Base-by-base conservation (phyloP, 2,329 filamentous ascomycete species). In the Penicillium olsonii region DNA sequence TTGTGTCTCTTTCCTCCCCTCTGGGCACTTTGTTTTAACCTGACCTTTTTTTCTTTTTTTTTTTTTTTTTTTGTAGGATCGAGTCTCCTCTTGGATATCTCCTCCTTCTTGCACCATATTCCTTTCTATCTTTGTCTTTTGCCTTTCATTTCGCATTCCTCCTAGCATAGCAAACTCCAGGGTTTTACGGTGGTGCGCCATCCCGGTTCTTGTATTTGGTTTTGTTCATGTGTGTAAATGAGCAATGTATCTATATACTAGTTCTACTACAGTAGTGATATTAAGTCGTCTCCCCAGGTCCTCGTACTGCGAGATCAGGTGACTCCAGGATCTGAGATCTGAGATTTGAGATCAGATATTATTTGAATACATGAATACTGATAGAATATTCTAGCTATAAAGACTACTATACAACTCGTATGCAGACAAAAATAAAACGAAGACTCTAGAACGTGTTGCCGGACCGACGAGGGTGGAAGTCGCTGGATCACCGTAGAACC, bases 401-500 rank as follows among this genome's bases (percentile, higher is more conserved):
- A n/a, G n/a, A n/a, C n/a, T n/a, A n/a, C n/a, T n/a, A n/a, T n/a
- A n/a, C n/a, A n/a, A n/a, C n/a, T n/a, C n/a, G n/a, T n/a, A n/a
- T n/a, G n/a, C n/a, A n/a, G n/a, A n/a, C n/a, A n/a, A n/a, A n/a
- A n/a, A n/a, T 31, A 31, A n/a, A n/a, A 31, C 29, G 54, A 60
- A 59, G 38, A 42, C 44, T 60, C 51, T 60, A 57, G 58, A 61
- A 59, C 20, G 47, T 47, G 59, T 59, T 62, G 59, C 57, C 56
- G 54, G 53, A 55, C 46, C 53, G 54, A 56, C 55, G 50, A 31
- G 55, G n/a, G 61, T 70, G 67, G 68, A 71, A 70, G 65, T 66
- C 60, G 63, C 66, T 71, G 68, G 68, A 71, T 68, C 59, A 51
- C 53, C 65, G 67, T 71, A 64, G 68, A 71, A 71, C 57, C 62